Conservation (phyloP, 306 rosid genomes). For the Albizia julibrissin region DNA sequence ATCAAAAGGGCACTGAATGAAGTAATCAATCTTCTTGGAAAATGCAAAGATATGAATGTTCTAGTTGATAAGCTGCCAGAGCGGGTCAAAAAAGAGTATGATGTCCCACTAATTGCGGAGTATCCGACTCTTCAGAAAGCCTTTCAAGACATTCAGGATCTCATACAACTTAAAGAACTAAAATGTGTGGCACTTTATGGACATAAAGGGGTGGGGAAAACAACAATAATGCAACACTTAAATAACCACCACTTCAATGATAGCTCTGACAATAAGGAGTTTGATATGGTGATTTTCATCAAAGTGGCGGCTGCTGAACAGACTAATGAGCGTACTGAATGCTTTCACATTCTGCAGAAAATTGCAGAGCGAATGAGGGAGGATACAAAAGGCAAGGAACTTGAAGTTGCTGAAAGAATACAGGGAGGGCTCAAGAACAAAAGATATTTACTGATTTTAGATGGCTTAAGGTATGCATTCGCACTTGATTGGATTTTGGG, state of each 20-base stretch:
- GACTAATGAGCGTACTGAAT: too few species aligned
- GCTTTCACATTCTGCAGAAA: background rate
- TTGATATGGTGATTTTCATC: conserved; percentile 6
- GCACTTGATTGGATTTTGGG: conserved; percentile 16
- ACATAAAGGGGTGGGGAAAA: conserved; percentile 11
- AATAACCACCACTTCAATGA: background rate
- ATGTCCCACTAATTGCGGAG: background rate
- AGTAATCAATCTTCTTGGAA: background rate
- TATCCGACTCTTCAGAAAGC: background rate
- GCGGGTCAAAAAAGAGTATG: background rate
- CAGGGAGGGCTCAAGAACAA: background rate
- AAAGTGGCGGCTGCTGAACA: background rate
- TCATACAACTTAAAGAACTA: background rate
- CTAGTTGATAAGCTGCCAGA: background rate
- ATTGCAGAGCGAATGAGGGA: background rate
- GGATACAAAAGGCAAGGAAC: background rate
- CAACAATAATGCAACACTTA: background rate
- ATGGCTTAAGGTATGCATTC: conserved; percentile 9
- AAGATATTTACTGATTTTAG: conserved; percentile 39
- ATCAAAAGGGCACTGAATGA: background rate
- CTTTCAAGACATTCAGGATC: too few species aligned
- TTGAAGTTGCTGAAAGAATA: background rate
- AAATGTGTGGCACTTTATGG: background rate
- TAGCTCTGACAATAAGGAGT: background rate
- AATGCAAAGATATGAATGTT: background rate